Evolutionary conservation across 371 early-diverging fungal genomes (phyloP), one percentile per base, ranked within the genome.

Genomic region (Coemansia sp.): DNA sequence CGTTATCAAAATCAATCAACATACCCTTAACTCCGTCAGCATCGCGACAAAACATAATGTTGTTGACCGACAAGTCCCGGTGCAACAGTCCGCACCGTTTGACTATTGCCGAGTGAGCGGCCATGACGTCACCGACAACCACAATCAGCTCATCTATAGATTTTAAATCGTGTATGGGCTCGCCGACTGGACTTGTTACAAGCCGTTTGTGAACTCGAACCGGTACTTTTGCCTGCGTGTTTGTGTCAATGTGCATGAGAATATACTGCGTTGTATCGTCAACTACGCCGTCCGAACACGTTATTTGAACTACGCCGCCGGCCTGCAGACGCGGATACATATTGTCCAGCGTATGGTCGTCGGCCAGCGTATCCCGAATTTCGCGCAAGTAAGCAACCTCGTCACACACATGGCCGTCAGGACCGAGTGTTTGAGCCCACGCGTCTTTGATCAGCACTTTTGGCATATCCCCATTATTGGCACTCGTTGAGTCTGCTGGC

Each of bases 181-280:
- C 10, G 13, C 68, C 65, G 3, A 72, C 34, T 0, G 57, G 62
- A 5, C 58, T 34, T 65, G 61, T 68, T 0, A 24, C 68, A 10
- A 72, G 27, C 13, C 68, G 64, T 8, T 18, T 16, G 48, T 72
- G 72, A 1, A 50, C 45, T 2, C 59, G 51, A 11, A 3, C 5
- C 21, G 22, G 53, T 1, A 52, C 5, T 1, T 52, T 7, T 14
- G 34, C 50, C 26, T 5, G 14, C 39, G 37, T 18, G 2, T 40
- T 18, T 1, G 13, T 3, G 13, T 34, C 50, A 3, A n/a, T 21
- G n/a, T 18, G 21, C 14, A 31, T 18, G 21, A 40, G 4, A 29
- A 56, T 47, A 4, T 6, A 2, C 4, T 22, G 22, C n/a, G 42
- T 56, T 11, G 50, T 47, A 27, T 40, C 48, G 3, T 47, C 27